Base-by-base conservation (phyloP, 2,329 filamentous ascomycete species). In the Amauroascus verrucosus region DNA sequence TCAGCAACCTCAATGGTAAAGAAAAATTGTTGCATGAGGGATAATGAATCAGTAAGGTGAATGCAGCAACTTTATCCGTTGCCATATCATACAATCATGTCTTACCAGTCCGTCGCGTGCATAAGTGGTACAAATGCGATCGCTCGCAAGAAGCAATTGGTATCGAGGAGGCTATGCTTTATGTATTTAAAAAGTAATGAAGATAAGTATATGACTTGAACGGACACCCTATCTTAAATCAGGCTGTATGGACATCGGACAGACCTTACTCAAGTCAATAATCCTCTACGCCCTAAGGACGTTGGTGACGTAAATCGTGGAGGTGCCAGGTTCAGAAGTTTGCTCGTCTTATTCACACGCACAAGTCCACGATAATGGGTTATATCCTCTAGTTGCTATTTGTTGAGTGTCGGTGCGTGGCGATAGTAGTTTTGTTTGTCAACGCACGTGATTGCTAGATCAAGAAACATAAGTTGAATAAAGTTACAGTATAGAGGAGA, bases 251-350 rank as follows among this genome's bases (percentile, higher is more conserved):
- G 16, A 45, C 16, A 14, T 30, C 28, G 22, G 22, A 30, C 41
- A 45, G 41, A 30, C 41, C 28, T 41, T 6, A 8, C 16, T 41
- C 14, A n/a, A n/a, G 18, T 22, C 18, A 20, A 13, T 11, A 9
- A 16, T 2, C 18, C n/a, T 45, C 28, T 26, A 1, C 8, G 2
- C 46, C 22, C 47, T 35, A 32, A 22, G 41, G 18, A 11, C 14
- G 8, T 33, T 33, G 47, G 47, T 49, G 47, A 49, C 47, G 47
- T 49, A 49, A 41, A 49, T 49, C 22, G 16, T 18, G 24, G 35
- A 30, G 18, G 22, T 41, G 33, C 47, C 47, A 49, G 33, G 47
- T 41, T 49, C 45, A 16, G 46, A 48, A 26, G 47, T 37, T 14
- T 22, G 45, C 24, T 14, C 22, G 6, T 16, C n/a, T 18, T 41